Conservation (phyloP, 2,329 filamentous ascomycete species). For the Teratosphaeria gauchensis region DNA sequence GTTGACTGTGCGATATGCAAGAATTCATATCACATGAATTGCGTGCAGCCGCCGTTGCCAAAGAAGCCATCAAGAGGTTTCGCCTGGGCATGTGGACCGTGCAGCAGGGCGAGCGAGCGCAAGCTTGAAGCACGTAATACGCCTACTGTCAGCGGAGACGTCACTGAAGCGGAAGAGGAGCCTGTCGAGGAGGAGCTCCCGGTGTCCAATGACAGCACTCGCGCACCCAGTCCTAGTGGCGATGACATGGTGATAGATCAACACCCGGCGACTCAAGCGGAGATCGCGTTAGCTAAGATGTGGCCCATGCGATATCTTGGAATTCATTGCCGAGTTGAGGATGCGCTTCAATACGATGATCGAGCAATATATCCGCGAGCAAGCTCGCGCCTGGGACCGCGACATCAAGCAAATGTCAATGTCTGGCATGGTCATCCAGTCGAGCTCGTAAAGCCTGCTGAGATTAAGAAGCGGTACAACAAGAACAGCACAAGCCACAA, state of each 20-base stretch:
- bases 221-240: constrained; percentile 39
- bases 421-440: constrained; percentile 81
- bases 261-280: constrained; percentile 63
- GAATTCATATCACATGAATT: constrained; percentile 97
- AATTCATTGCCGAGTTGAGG: constrained; percentile 89
- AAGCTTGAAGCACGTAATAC: constrained; percentile 85
- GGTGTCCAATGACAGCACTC: constrained; percentile 51
- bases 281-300: constrained; percentile 83
- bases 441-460: constrained; percentile 79
- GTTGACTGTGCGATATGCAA: constrained; percentile 94
- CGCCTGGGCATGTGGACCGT: constrained; percentile 94
- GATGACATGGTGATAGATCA: constrained; percentile 47
- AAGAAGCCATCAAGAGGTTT: constrained; percentile 98
- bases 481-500: constrained; percentile 52
- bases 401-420: constrained; percentile 78
- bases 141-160: constrained; percentile 52
- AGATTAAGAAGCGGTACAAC: constrained; percentile 68
- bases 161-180: constrained; percentile 50
- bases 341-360: constrained; percentile 93
- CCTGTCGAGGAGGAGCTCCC: constrained; percentile 48
- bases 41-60: constrained; percentile 78
- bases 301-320: constrained; percentile 96
- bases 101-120: constrained; percentile 89
- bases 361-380: constrained; percentile 86
- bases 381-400: constrained; percentile 80